Conservation (phyloP, 805 yeast species). For the Candida silvatica region DNA sequence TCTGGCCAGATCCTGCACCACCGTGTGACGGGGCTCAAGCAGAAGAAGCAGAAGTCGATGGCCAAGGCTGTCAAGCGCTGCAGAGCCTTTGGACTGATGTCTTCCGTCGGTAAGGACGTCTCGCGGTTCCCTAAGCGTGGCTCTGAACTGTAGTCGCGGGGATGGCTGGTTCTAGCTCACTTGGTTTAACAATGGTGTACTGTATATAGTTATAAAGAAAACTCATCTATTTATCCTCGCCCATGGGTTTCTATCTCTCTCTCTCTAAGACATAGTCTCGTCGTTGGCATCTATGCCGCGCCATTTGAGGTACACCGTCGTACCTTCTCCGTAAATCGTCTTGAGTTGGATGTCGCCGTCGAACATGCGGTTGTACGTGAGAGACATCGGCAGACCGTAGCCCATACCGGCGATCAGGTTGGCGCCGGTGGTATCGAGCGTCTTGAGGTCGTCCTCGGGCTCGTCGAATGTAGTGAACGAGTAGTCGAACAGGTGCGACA, state of each 20-base stretch:
- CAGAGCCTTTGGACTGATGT: constrained; percentile 70
- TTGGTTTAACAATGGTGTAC: neutral
- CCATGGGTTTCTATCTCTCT: constrained; percentile 5
- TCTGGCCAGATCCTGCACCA: constrained; percentile 76
- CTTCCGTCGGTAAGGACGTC: constrained; percentile 61
- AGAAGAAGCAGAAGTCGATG: constrained; percentile 59
- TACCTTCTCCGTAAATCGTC: constrained; percentile 69
- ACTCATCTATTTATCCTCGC: constrained; percentile 1
- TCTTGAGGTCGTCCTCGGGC: constrained; percentile 41
- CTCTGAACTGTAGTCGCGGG: constrained; percentile 16
- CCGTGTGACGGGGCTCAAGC: constrained; percentile 57
- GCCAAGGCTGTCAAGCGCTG: constrained; percentile 76
- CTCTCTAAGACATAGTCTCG: constrained; percentile 2
- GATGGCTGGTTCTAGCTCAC: too few species aligned
- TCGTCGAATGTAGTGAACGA: constrained; percentile 73
- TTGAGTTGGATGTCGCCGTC: constrained; percentile 65
- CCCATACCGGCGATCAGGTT: constrained; percentile 90
- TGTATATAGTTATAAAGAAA: neutral
- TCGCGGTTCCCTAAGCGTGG: constrained; percentile 28
- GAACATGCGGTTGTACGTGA: constrained; percentile 65
- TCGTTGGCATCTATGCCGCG: constrained; percentile 23
- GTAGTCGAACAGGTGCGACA: constrained; percentile 71
- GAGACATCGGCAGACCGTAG: constrained; percentile 82
- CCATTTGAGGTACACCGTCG: constrained; percentile 59
- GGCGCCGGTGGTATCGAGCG: constrained; percentile 48